phyloP scores from a whole-genome alignment of 257 asterid species.

The Ophiorrhiza pumila region DNA sequence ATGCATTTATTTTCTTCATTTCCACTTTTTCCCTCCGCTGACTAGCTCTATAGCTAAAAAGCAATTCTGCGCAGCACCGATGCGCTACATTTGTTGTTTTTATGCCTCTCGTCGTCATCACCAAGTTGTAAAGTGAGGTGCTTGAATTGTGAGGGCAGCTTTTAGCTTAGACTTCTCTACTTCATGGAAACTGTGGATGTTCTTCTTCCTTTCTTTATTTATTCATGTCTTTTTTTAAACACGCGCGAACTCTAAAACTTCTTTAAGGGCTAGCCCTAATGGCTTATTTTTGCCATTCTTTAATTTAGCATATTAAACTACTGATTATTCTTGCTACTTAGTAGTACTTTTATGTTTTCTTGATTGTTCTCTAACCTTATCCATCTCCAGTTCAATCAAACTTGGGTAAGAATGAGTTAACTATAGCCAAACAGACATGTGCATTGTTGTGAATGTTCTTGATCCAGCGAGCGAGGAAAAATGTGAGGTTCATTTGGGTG shows the following conservation, averaged over 20 bases:
- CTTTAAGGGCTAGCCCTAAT: no score
- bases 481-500: neutral
- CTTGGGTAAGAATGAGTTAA: no score
- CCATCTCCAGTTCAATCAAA: no score
- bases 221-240: no score
- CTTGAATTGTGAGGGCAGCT: neutral
- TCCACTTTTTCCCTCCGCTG: neutral
- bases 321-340: no score
- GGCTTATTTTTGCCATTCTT: no score
- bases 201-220: neutral
- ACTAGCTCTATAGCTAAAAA: neutral
- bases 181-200: neutral
- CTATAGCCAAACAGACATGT: no score
- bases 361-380: no score
- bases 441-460: no score
- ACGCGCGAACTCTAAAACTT: no score
- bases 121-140: neutral
- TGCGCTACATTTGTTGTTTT: constrained; percentile 17
- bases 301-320: no score
- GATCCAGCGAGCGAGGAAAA: neutral
- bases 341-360: no score
- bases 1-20: neutral
- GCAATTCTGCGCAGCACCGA: constrained; percentile 12
- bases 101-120: neutral
- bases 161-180: neutral